Evolutionary conservation across 23 red algal genomes (phyloP), one percentile per base, ranked within the genome.

Genomic region (Gracilaria domingensis): DNA sequence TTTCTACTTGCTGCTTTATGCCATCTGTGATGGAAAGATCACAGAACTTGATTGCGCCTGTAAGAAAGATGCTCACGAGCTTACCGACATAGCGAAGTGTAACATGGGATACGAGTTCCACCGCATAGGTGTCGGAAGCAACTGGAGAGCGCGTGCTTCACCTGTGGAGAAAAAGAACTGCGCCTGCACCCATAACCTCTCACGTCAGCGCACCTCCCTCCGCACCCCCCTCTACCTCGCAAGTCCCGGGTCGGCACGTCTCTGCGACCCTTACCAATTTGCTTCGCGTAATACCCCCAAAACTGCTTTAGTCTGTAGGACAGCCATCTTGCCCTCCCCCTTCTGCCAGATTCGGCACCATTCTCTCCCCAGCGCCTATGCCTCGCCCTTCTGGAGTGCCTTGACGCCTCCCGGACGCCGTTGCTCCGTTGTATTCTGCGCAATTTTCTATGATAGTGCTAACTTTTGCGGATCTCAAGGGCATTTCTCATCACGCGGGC

Each of bases 381-480:
- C 17, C 83, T 4, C 61, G 66, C 51, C 61, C 61, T 37, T 50
- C 61, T 30, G 37, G 36, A 12, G 48, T 23, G 36, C 58, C 66
- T 13, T 21, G 54, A 28, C 62, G 58, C 32, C 65, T 49, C 33
- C 83, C 60, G 0, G 39, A 75, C 36, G 33, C 69, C 69, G 69
- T 47, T 30, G 69, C 36, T 6, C 69, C 69, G 35, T 75, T 36
- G 33, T 75, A 45, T 44, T 25, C 80, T 6, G 37, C 69, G 69
- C 28, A 35, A 5, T 25, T 57, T 56, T 64, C 80, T 20, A 12
- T 48, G 33, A 42, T 66, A n/a, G 54, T 91, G 36, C 34, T 86
- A 44, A 66, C 38, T 13, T 96, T 96, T 88, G 58, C 64, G 21
- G 54, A 89, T 18, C 62, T 96, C 26, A 88, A 91, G 28, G 83